phyloP scores from a whole-genome alignment of 2,329 filamentous ascomycete species.

The Domatiomyces catenatus region DNA sequence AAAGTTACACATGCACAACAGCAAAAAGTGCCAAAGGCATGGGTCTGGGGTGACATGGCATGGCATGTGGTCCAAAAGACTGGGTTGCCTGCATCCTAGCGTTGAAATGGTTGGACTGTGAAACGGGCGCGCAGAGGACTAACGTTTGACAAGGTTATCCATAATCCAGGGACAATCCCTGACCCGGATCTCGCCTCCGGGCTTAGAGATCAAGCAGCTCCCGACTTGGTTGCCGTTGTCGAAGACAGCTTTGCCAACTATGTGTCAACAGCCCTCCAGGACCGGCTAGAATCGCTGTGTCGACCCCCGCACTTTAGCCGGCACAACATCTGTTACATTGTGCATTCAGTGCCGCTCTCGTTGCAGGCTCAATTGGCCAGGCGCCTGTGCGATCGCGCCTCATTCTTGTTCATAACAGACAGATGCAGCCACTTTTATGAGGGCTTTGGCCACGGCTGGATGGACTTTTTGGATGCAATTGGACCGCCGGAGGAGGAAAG shows the following conservation, averaged over 20 bases:
- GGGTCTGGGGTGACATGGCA: background rate
- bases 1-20: no score
- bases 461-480: constrained; percentile 21
- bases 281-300: constrained; percentile 21
- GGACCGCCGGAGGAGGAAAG: background rate
- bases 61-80: background rate
- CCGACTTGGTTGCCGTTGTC: constrained; percentile 32
- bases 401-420: constrained; percentile 28
- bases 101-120: no score
- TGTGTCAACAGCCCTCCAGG: constrained; percentile 21
- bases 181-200: constrained; percentile 20
- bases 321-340: constrained; percentile 22
- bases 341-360: constrained; percentile 25
- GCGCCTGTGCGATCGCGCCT: constrained; percentile 22
- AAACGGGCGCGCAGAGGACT: background rate
- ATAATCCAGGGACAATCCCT: constrained; percentile 33
- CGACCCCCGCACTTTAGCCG: constrained; percentile 19
- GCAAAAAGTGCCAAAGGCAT: background rate
- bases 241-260: constrained; percentile 29
- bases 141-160: constrained; percentile 22
- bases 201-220: constrained; percentile 8
- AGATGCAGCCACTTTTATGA: constrained; percentile 26
- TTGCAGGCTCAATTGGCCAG: constrained; percentile 23
- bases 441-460: constrained; percentile 25
- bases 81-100: no score